phyloP scores from a whole-genome alignment of 2,329 filamentous ascomycete genomes.

The Cytospora piceicola region DNA sequence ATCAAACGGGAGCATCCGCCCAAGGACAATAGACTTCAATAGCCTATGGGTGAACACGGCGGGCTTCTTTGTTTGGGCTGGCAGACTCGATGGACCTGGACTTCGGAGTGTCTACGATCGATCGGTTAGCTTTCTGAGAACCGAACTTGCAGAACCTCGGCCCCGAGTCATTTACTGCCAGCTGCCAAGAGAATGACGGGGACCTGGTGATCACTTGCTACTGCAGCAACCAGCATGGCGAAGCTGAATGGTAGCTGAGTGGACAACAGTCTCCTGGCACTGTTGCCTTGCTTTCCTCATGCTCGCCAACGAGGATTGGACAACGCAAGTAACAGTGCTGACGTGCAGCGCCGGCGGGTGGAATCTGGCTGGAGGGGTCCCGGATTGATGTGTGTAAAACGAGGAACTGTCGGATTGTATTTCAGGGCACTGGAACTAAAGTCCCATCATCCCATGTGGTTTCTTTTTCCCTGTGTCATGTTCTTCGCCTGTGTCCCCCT shows the following conservation, averaged over 20 bases:
- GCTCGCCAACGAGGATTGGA: neutral
- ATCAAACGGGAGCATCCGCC: neutral
- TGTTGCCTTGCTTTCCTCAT: neutral
- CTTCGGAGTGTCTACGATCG: neutral
- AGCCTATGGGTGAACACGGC: no score
- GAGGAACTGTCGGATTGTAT: neutral
- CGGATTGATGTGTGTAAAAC: neutral
- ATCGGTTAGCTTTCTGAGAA: neutral
- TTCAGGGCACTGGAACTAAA: neutral
- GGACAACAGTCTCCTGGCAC: no score
- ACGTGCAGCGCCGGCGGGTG: neutral
- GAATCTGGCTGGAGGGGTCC: neutral
- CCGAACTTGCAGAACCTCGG: neutral
- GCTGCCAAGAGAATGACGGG: neutral
- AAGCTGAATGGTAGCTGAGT: no score
- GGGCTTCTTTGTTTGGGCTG: conserved; percentile 9
- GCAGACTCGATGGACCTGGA: neutral
- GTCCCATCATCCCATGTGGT: neutral
- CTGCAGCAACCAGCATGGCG: neutral
- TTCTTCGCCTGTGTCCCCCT: neutral
- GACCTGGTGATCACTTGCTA: neutral
- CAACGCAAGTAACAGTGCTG: neutral
- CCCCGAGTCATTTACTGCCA: no score
- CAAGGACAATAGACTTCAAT: neutral
- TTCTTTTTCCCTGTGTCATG: neutral